Percentiles rank a stretch among this genome's conserved stretches.
phyloP scores from a whole-genome alignment of 2,329 filamentous ascomycete species.

The Colletotrichum tropicicola region DNA sequence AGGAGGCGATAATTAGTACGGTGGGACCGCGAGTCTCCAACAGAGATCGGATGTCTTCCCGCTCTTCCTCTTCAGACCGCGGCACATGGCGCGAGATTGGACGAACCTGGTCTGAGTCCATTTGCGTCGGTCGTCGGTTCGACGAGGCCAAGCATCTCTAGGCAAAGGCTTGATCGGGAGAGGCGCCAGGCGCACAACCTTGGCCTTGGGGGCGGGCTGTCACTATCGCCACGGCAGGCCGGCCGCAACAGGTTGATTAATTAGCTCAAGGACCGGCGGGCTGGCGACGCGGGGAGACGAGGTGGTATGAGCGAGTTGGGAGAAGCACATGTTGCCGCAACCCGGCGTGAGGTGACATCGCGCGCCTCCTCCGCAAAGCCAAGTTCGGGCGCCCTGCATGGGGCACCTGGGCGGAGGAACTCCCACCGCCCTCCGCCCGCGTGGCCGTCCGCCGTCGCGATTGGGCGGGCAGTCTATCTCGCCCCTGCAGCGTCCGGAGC shows the following conservation, averaged over 20 bases:
- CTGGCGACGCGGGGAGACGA: background rate
- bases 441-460: background rate
- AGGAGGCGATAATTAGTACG: background rate
- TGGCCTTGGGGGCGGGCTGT: background rate
- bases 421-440: background rate
- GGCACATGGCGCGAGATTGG: background rate
- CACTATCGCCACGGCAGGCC: background rate
- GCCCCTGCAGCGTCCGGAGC: slow-evolving; percentile 4
- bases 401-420: slow-evolving; percentile 8
- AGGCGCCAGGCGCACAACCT: background rate
- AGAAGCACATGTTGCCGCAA: background rate
- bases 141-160: background rate
- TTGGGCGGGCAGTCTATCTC: background rate
- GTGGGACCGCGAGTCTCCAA: background rate
- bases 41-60: slow-evolving; percentile 13
- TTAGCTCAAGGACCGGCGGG: background rate
- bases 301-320: background rate
- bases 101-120: slow-evolving; percentile 7
- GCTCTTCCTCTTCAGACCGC: background rate
- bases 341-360: slow-evolving; percentile 7
- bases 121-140: background rate
- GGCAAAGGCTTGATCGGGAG: slow-evolving; percentile 5
- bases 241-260: slow-evolving; percentile 2
- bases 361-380: slow-evolving; percentile 15
- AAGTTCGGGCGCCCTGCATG: background rate